Evolutionary conservation across 2,329 filamentous ascomycete genomes (phyloP).

Genomic region (Epichloe gansuensis): DNA sequence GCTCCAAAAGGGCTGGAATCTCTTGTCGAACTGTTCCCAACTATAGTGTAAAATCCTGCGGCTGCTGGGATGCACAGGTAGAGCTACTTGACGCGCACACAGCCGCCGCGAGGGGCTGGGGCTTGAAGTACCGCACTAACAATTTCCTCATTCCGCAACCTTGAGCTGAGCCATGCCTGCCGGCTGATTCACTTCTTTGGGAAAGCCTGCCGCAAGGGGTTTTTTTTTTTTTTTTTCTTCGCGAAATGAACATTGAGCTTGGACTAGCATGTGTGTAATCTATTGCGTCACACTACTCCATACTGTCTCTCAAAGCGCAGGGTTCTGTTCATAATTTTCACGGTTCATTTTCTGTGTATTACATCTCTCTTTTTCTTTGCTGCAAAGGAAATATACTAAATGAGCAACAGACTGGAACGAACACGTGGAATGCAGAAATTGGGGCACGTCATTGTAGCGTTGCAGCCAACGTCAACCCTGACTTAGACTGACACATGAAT

Average conservation of each 20-base stretch:
- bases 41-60: conserved; percentile 18
- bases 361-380: background rate
- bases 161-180: background rate
- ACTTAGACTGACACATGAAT: background rate
- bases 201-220: background rate
- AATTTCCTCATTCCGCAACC: conserved; percentile 18
- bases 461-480: background rate
- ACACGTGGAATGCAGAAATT: conserved; percentile 7
- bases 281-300: background rate
- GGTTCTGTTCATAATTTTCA: background rate
- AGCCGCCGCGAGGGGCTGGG: conserved; percentile 11
- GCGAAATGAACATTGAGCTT: background rate
- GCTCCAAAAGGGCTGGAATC: background rate
- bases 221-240: no score
- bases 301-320: background rate
- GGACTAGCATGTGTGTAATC: background rate
- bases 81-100: conserved; percentile 16
- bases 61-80: conserved; percentile 18
- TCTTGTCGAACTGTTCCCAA: background rate
- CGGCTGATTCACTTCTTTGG: no score
- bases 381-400: background rate
- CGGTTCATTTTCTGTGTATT: background rate
- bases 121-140: conserved; percentile 26
- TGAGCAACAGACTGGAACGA: conserved; percentile 3
- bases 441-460: background rate